Base-by-base conservation (phyloP, 768 basidiomycete genomes). In the Cystofilobasidium bisporidii region DNA sequence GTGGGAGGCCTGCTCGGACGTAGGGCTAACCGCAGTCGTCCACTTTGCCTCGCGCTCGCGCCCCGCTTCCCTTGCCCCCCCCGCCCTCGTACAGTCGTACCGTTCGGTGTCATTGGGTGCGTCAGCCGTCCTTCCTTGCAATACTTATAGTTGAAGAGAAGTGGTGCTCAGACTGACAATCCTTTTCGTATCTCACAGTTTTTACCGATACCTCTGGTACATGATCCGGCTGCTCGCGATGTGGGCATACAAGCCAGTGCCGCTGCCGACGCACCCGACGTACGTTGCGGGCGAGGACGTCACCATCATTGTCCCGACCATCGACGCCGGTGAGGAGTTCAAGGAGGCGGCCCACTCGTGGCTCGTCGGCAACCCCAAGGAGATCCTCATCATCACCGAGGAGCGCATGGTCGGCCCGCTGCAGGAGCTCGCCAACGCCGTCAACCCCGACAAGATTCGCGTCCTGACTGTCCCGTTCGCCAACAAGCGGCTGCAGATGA, bases 291-390 rank as follows among this genome's bases (percentile, higher is more conserved):
- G 84, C 1, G 91, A 96, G 75, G 91, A 96, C 80, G 91, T 96
- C 71, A 96, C 91, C 48, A 93, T 94, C 75, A 91, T 96, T 69
- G 92, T 94, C 3, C 91, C 91, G 45, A 94, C 91, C 69, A 93
- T 96, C 74, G 91, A 96, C 76, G 91, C 92, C 3, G 92, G 91
- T 60, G 90, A 92, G 77, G 90, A 91, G 77, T 92, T 93, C 81
- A 89, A 90, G 80, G 87, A 91, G 77, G 90, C 90, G 47, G 91
- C 91, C 40, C 83, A 87, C 78, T 87, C 84, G 74, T 94, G 91
- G 92, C 87, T 96, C 70, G 86, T 85, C 72, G 89, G 91, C 72
- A 86, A 88, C 72, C 92, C 91, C 20, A 92, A 91, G 76, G 91
- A 86, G 75, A 85, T 86, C 73, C 77, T 86, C 77, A 85, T 85